Evolutionary conservation across 2,329 filamentous ascomycete genomes (phyloP), one percentile per base, ranked within the genome.

Genomic region (Cladophialophora bantiana): DNA sequence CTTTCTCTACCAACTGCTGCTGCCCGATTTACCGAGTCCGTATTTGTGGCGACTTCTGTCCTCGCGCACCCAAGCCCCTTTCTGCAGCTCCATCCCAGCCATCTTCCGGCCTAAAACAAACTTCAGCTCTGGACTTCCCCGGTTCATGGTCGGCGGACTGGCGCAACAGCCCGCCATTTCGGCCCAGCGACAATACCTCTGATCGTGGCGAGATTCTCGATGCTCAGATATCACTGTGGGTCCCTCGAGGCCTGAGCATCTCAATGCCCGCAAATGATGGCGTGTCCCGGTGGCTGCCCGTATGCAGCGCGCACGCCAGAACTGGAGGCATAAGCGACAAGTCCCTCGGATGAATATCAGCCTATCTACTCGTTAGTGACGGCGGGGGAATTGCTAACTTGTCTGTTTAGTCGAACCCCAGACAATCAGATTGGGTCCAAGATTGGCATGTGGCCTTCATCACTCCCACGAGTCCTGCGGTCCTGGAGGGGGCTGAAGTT

Each of bases 361-460:
- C 31, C 59, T 53, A 53, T 61, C 59, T 10, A 4, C 20, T 34
- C 34, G 7, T 26, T 50, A 53, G 45, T 53, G 48, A 53, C 38
- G 31, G 45, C 32, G 31, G 59, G 59, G 12, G 26, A 18, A 34
- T 61, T 12, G 45, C 45, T 61, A 53, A 61, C 45, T 50, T 12
- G 18, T 26, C 34, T 13, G 35, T 61, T 35, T 61, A 40, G 59
- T 61, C 45, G 40, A 52, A 34, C 59, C 38, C 10, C 32, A 52
- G 45, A 12, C 31, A 32, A 48, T 34, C 34, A 13, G 18, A n/a
- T 40, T 38, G 20, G 18, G 18, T 52, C 18, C 45, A 40, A 32
- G 42, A 32, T 61, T 53, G 59, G 38, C 59, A 40, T 61, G 59
- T 53, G 48, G 59, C 59, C 38, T 12, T 61, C 34, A 18, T 26